A percentile compares a stretch with the other conserved stretches of the same genome.
Evolutionary conservation across 2,329 filamentous ascomycete genomes (phyloP).

Genomic region (Chrysoporthe deuterocubensis): DNA sequence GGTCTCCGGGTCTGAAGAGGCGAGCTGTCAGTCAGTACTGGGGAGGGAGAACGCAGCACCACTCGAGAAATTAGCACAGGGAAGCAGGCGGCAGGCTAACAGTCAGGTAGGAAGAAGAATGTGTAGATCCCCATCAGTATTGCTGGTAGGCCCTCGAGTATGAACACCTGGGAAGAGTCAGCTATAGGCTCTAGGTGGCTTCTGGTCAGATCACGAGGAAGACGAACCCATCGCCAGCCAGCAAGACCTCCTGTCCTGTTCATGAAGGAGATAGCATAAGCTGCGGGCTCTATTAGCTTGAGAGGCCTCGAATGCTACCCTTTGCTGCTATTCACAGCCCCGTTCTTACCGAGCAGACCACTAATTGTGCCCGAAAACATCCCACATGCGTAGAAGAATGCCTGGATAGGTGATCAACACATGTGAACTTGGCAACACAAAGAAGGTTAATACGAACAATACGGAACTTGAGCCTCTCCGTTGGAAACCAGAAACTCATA

Average conservation of each 20-base stretch:
- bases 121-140: conserved; percentile 34
- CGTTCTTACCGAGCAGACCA: conserved; percentile 32
- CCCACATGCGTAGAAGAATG: conserved; percentile 40
- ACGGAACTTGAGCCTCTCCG: conserved; percentile 37
- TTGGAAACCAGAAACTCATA: conserved; percentile 40
- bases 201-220: not conserved
- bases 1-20: conserved; percentile 32
- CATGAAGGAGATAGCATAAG: conserved; percentile 37
- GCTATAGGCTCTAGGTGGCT: not conserved
- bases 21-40: not conserved
- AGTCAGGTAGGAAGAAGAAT: conserved; percentile 34
- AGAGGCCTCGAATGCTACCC: too few relatives aligned
- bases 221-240: conserved; percentile 35
- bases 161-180: conserved; percentile 32
- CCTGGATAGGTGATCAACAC: conserved; percentile 22
- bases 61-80: not conserved
- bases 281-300: conserved; percentile 17
- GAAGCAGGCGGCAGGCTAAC: conserved; percentile 18
- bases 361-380: conserved; percentile 41
- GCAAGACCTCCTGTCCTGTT: conserved; percentile 33
- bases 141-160: conserved; percentile 35
- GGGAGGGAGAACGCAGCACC: not conserved
- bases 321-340: too few relatives aligned
- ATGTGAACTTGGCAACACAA: not conserved
- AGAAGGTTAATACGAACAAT: conserved; percentile 31